Conservation (phyloP, 31 red algal genomes). For the Porphyra umbilicalis region DNA sequence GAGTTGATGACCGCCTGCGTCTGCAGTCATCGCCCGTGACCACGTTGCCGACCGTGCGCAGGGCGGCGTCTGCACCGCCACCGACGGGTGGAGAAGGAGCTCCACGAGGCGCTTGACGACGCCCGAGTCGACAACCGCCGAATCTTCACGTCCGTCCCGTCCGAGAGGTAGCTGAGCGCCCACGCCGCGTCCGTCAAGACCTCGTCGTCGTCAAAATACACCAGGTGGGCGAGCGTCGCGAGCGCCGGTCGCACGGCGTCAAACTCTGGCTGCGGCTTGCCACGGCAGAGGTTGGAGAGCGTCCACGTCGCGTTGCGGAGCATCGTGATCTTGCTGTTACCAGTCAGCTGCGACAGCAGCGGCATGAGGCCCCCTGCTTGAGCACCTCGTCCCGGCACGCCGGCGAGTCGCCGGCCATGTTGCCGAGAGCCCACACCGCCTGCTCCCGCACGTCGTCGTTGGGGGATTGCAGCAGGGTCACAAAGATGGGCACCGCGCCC, state of each 20-base stretch:
- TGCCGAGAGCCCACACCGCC: constrained; percentile 93
- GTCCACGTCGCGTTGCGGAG: constrained; percentile 94
- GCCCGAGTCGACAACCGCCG: constrained; percentile 82
- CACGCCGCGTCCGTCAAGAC: constrained; percentile 91
- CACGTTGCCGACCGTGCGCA: constrained; percentile 93
- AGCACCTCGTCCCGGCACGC: constrained; percentile 79
- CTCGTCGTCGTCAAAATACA: constrained; percentile 76
- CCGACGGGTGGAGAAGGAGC: constrained; percentile 59
- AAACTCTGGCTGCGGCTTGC: constrained; percentile 78
- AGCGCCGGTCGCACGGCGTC: constrained; percentile 71
- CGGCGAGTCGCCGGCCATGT: constrained; percentile 93
- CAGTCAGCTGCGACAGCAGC: constrained; percentile 66
- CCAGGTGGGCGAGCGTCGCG: constrained; percentile 52
- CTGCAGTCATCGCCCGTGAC: constrained; percentile 93
- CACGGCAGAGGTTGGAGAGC: constrained; percentile 93
- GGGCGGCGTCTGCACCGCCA: constrained; percentile 62
- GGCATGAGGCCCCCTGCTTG: constrained; percentile 67
- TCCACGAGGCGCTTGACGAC: constrained; percentile 82
- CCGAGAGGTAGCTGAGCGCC: constrained; percentile 87
- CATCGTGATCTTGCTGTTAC: constrained; percentile 68
- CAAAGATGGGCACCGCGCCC: constrained; percentile 83
- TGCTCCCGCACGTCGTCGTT: constrained; percentile 97
- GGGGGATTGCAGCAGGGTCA: constrained; percentile 69
- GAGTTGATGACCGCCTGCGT: constrained; percentile 94
- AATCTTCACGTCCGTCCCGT: constrained; percentile 79